Evolutionary conservation across 106 monocot genomes (phyloP).

Genomic region (Xerophyta viscosa): DNA sequence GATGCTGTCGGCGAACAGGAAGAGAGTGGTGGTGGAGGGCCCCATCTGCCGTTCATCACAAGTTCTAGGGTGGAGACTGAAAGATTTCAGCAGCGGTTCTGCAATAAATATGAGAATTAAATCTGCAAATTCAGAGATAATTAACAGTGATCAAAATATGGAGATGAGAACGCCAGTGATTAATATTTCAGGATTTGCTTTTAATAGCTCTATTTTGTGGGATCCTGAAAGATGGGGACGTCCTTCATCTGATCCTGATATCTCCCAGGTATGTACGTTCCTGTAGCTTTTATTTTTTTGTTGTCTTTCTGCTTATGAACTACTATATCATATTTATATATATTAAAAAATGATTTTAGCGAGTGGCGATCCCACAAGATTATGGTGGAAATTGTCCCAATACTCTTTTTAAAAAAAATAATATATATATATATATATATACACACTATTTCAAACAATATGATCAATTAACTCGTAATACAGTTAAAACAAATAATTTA

Average conservation of each 20-base stretch:
- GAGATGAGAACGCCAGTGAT: conserved; percentile 9
- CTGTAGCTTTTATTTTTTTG: not conserved
- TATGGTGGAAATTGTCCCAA: too few species aligned
- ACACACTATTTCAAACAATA: too few species aligned
- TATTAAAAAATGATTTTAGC: too few species aligned
- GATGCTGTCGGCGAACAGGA: conserved; percentile 44
- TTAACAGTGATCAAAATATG: too few species aligned
- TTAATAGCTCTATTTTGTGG: conserved; percentile 80
- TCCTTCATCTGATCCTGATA: conserved; percentile 26
- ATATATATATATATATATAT: too few species aligned
- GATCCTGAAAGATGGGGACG: conserved; percentile 61
- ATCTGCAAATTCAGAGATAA: not conserved
- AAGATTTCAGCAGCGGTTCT: conserved; percentile 11
- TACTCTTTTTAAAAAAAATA: too few species aligned
- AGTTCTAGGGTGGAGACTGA: conserved; percentile 47
- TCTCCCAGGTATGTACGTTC: conserved; percentile 36
- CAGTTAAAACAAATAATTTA: too few species aligned
- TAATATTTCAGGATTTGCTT: conserved; percentile 51
- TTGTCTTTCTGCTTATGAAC: too few species aligned
- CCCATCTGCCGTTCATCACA: conserved; percentile 51
- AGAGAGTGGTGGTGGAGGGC: conserved; percentile 56
- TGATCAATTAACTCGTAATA: too few species aligned
- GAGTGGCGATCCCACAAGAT: too few species aligned
- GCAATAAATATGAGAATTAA: not conserved
- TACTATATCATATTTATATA: too few species aligned